Conservation (phyloP, 2,329 filamentous ascomycete genomes). For the Pestalotiopsis sp. region DNA sequence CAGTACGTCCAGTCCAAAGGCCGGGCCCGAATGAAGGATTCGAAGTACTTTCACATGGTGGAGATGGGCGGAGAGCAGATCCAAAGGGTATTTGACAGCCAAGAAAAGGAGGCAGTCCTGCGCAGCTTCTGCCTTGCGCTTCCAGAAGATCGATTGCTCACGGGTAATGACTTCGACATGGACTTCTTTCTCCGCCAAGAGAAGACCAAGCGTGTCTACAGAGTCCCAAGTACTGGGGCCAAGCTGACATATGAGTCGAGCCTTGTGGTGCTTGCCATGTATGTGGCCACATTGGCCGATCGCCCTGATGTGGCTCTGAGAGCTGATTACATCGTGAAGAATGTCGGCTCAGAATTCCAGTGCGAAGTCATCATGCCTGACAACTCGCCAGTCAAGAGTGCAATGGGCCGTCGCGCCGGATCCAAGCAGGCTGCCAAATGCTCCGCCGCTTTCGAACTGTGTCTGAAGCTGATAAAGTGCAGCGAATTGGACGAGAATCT, state of each 20-base stretch:
- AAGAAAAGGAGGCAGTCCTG: slow-evolving; percentile 64
- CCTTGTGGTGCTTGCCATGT: slow-evolving; percentile 71
- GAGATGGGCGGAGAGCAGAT: slow-evolving; percentile 64
- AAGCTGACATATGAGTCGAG: slow-evolving; percentile 79
- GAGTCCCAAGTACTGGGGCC: slow-evolving; percentile 69
- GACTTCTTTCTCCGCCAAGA: slow-evolving; percentile 58
- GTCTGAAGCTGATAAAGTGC: slow-evolving; percentile 66
- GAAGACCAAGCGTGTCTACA: slow-evolving; percentile 53
- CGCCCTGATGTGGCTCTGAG: slow-evolving; percentile 35
- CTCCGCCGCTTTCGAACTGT: slow-evolving; percentile 85
- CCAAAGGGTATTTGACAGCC: slow-evolving; percentile 59
- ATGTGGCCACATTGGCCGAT: slow-evolving; percentile 68
- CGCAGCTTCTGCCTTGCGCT: slow-evolving; percentile 75
- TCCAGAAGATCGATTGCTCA: slow-evolving; percentile 72
- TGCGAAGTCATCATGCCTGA: slow-evolving; percentile 82
- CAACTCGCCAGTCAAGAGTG: slow-evolving; percentile 69
- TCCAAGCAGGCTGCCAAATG: slow-evolving; percentile 83
- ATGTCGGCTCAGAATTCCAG: slow-evolving; percentile 61
- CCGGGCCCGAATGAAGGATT: slow-evolving; percentile 76
- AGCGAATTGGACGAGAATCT: slow-evolving; percentile 74
- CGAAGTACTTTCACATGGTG: slow-evolving; percentile 83
- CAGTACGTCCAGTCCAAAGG: slow-evolving; percentile 94
- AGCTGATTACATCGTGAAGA: slow-evolving; percentile 64
- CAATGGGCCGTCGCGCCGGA: slow-evolving; percentile 62
- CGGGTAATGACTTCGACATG: slow-evolving; percentile 59